Percentiles rank a stretch among this genome's conserved stretches.
Evolutionary conservation across 2,329 filamentous ascomycete genomes (phyloP).

Genomic region (Gnomoniopsis smithogilvyi): DNA sequence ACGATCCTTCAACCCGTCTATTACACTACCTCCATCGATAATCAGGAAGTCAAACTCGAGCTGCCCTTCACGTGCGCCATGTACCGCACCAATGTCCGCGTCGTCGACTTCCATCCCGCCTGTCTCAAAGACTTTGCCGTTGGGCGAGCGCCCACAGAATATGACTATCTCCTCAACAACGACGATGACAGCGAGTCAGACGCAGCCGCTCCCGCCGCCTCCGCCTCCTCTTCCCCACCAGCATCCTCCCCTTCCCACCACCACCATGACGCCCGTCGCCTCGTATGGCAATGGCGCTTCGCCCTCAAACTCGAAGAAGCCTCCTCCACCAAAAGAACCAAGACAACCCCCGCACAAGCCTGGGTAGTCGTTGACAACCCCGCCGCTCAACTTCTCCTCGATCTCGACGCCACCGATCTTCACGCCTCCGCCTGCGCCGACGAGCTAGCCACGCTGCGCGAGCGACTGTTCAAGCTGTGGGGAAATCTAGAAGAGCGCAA

Average conservation of each 20-base stretch:
- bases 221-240: slow-evolving; percentile 23
- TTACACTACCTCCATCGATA: slow-evolving; percentile 42
- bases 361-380: slow-evolving; percentile 67
- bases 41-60: slow-evolving; percentile 30
- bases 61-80: slow-evolving; percentile 73
- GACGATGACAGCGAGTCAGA: slow-evolving; percentile 31
- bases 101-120: slow-evolving; percentile 76
- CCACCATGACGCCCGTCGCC: slow-evolving; percentile 23
- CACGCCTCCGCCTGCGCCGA: slow-evolving; percentile 38
- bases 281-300: slow-evolving; percentile 80
- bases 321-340: slow-evolving; percentile 24
- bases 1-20: slow-evolving; percentile 37
- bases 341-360: slow-evolving; percentile 43
- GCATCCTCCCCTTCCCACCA: slow-evolving; percentile 15
- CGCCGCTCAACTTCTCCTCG: slow-evolving; percentile 46
- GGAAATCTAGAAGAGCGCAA: slow-evolving; percentile 78
- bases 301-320: slow-evolving; percentile 74
- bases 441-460: slow-evolving; percentile 53
- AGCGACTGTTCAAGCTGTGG: slow-evolving; percentile 78
- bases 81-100: slow-evolving; percentile 68
- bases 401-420: slow-evolving; percentile 54
- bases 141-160: slow-evolving; percentile 42
- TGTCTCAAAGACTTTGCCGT: slow-evolving; percentile 68
- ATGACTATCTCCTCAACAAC: slow-evolving; percentile 46
- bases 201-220: slow-evolving; percentile 24